phyloP scores from a whole-genome alignment of 2,329 filamentous ascomycete genomes.

The Aspergillus novofumigatus region DNA sequence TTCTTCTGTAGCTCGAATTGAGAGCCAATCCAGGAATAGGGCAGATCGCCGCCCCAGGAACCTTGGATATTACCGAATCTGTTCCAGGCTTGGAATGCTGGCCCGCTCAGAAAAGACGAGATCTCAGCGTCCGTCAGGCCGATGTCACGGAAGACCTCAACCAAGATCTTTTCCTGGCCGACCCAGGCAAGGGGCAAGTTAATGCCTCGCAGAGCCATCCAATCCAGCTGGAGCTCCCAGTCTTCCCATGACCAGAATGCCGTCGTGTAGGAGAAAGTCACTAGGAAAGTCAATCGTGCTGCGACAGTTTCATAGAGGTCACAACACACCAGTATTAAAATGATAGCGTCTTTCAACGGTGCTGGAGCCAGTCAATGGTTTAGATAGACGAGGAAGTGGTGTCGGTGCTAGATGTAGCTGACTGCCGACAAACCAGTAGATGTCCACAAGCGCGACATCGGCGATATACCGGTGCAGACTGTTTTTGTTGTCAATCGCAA shows the following conservation, averaged over 20 bases:
- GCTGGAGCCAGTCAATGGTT: constrained; percentile 34
- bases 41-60: constrained; percentile 46
- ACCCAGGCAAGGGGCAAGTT: constrained; percentile 52
- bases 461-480: constrained; percentile 42
- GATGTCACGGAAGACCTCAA: constrained; percentile 46
- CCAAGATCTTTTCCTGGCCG: constrained; percentile 49
- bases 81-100: constrained; percentile 52
- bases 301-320: neutral
- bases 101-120: constrained; percentile 45
- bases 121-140: constrained; percentile 46
- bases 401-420: constrained; percentile 32
- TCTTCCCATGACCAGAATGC: constrained; percentile 53
- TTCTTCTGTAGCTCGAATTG: constrained; percentile 49
- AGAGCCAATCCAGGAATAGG: constrained; percentile 44
- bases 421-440: constrained; percentile 47
- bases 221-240: constrained; percentile 52
- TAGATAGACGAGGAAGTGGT: constrained; percentile 26
- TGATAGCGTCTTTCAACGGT: constrained; percentile 37
- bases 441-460: constrained; percentile 42
- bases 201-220: constrained; percentile 50
- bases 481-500: neutral
- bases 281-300: constrained; percentile 19
- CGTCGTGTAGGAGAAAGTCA: constrained; percentile 51
- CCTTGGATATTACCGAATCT: constrained; percentile 53
- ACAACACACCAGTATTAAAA: constrained; percentile 45